Percentiles rank a stretch among this genome's conserved stretches.
phyloP scores from a whole-genome alignment of 306 rosid genomes.

The Prunus mongolica region DNA sequence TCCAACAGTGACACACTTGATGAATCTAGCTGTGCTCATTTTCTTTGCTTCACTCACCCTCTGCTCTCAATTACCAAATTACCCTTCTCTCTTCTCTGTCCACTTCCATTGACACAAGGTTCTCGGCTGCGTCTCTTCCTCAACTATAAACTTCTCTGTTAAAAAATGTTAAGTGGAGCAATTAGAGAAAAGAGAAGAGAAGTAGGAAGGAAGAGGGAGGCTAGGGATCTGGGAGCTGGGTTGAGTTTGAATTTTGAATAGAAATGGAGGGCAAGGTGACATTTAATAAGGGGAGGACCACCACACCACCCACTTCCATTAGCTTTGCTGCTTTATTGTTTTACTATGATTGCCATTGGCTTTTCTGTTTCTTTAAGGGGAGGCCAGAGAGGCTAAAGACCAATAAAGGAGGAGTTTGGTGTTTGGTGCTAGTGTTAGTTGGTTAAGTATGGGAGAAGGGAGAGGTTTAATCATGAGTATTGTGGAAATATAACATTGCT shows the following conservation, averaged over 20 bases:
- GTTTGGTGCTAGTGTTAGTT: conserved; percentile 91
- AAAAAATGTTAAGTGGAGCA: no score
- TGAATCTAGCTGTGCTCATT: conserved; percentile 91
- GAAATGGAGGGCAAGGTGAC: conserved; percentile 42
- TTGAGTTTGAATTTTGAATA: conserved; percentile 40
- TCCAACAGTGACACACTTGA: conserved; percentile 91
- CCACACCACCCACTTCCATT: conserved; percentile 47
- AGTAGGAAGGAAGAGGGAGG: no score
- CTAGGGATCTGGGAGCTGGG: conserved; percentile 5
- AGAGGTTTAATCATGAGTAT: conserved; percentile 56
- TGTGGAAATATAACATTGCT: conserved; percentile 15
- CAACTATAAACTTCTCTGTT: no score
- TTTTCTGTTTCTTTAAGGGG: conserved; percentile 72
- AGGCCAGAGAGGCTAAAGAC: conserved; percentile 16
- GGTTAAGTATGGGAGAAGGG: conserved; percentile 91
- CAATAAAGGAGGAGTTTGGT: conserved; percentile 38
- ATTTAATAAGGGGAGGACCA: conserved; percentile 50
- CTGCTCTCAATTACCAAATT: no score
- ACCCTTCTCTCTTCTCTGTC: not conserved
- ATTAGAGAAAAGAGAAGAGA: no score
- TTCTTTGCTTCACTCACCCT: conserved; percentile 12
- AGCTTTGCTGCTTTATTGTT: conserved; percentile 34
- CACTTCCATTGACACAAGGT: conserved; percentile 30
- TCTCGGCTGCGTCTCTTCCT: not conserved
- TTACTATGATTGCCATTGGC: conserved; percentile 30